phyloP scores from a whole-genome alignment of 1,139 yeast species.

The Saccharomyces hybrid region DNA sequence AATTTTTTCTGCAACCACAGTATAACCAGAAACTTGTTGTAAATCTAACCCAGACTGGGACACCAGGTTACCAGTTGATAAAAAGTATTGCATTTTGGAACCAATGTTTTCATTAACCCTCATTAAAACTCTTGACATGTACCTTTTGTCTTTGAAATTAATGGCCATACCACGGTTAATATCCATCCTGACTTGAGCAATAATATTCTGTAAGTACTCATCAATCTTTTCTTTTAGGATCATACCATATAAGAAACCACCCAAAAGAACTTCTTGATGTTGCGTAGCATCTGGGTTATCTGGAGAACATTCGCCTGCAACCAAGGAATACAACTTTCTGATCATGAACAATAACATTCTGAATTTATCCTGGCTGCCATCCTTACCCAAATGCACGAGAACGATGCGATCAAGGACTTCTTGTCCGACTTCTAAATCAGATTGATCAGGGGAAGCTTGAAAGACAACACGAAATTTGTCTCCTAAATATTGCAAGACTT shows the following conservation, averaged over 20 bases:
- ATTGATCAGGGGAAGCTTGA: constrained; percentile 78
- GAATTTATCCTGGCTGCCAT: constrained; percentile 64
- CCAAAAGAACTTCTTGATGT: constrained; percentile 92
- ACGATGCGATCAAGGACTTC: constrained; percentile 79
- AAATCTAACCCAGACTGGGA: constrained; percentile 95
- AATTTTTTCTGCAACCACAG: constrained; percentile 97
- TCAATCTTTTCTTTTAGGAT: constrained; percentile 93
- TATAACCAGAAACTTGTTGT: constrained; percentile 96
- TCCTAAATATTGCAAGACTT: constrained; percentile 87
- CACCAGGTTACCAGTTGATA: constrained; percentile 94
- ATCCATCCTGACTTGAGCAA: constrained; percentile 70
- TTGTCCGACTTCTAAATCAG: constrained; percentile 86
- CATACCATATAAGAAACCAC: constrained; percentile 96
- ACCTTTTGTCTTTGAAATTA: constrained; percentile 74
- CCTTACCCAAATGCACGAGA: constrained; percentile 64
- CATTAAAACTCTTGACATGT: constrained; percentile 69
- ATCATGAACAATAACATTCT: constrained; percentile 86
- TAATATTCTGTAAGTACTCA: constrained; percentile 72
- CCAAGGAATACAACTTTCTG: constrained; percentile 86
- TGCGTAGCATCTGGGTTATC: constrained; percentile 99
- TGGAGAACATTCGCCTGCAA: constrained; percentile 93
- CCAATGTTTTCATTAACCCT: constrained; percentile 92
- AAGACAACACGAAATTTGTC: constrained; percentile 92
- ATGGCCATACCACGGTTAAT: constrained; percentile 75
- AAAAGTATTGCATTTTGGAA: constrained; percentile 83